phyloP scores from a whole-genome alignment of 2,329 filamentous ascomycete species.

The Catunica adiposa region DNA sequence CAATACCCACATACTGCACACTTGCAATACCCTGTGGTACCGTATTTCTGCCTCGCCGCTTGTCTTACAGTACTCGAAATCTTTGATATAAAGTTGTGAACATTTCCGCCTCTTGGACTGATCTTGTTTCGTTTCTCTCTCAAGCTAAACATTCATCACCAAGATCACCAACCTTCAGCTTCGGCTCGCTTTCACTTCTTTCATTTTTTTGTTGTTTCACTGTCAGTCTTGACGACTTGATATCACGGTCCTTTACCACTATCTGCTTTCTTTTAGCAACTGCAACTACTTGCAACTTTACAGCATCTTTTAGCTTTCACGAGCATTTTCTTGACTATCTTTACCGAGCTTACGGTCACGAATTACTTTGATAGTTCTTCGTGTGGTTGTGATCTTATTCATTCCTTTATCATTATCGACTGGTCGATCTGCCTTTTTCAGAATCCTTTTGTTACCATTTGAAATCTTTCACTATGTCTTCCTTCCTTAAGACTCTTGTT shows the following conservation, averaged over 20 bases:
- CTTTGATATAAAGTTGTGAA: neutral
- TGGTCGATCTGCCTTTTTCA: conserved; percentile 1
- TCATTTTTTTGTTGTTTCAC: conserved; percentile 1
- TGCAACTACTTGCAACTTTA: conserved; percentile 3
- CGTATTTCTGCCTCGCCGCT: neutral
- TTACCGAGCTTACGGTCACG: neutral
- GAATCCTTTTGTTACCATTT: neutral
- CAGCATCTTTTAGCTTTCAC: conserved; percentile 4
- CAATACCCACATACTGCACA: neutral
- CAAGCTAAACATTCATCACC: neutral
- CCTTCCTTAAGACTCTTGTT: conserved; percentile 26
- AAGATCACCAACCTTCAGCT: conserved; percentile 4
- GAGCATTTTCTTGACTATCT: neutral
- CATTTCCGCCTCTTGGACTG: neutral
- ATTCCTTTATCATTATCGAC: conserved; percentile 3
- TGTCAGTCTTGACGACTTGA: conserved; percentile 13
- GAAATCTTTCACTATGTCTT: conserved; percentile 4
- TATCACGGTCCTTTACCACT: neutral
- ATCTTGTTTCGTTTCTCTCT: conserved; percentile 3
- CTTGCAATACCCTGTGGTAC: neutral
- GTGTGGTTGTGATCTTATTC: conserved; percentile 9
- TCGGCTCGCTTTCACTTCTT: conserved; percentile 1
- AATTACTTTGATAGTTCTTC: conserved; percentile 9
- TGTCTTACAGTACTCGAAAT: neutral
- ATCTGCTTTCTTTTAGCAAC: neutral